Evolutionary conservation across 768 basidiomycete genomes (phyloP), one percentile per base, ranked within the genome.

Genomic region (Suillus clintonianus): DNA sequence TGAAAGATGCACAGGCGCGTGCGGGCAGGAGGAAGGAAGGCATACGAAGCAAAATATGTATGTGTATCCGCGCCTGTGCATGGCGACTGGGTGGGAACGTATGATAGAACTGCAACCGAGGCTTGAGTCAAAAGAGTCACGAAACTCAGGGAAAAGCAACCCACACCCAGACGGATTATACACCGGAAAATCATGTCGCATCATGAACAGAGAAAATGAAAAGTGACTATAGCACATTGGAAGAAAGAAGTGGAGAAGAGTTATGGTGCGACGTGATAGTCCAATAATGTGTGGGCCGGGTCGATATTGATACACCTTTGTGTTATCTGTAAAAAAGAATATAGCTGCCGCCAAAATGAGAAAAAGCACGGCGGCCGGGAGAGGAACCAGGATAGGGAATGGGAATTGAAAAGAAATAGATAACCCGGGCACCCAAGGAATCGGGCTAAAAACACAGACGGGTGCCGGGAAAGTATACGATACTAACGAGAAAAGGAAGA

Each of bases 211-310:
- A 69, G 67, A 37, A 17, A 42, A 14, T 34, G 34, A 50, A 51
- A 34, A 14, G 36, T 22, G 62, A 17, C 50, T 73, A 74, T 69
- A 69, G 65, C 67, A 75, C 72, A 75, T 65, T 65, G 30, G 17
- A 61, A 65, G 41, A 36, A 56, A 60, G 41, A 32, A 27, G 64
- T 42, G 42, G 27, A 27, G 27, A 19, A 37, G 19, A 65, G 64
- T 69, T 71, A 72, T 71, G 76, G 74, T 71, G 76, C 69, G 74
- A 76, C 66, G 67, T 30, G 74, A 76, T 64, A 74, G 69, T 74
- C 71, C 74, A 66, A 68, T 64, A 45, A 65, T 55, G 60, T 50
- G 39, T 70, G 68, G 68, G 69, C 66, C 71, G 62, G 69, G 72
- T 65, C 64, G 63, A 71, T 77, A 76, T 76, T 74, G 74, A 76